phyloP scores from a whole-genome alignment of 306 rosid species.

The Betula pendula region DNA sequence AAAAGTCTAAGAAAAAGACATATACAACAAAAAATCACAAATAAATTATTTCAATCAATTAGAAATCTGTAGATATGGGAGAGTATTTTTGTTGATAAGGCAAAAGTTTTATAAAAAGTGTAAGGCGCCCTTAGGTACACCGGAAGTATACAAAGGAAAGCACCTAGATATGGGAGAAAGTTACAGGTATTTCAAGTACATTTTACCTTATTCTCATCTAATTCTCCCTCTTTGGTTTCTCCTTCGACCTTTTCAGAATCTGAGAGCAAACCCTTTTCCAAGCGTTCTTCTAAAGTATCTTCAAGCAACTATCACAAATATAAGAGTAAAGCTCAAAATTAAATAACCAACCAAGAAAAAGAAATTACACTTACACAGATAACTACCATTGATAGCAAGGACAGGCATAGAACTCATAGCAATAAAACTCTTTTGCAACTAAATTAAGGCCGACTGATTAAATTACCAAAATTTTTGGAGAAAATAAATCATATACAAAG shows the following conservation, averaged over 20 bases:
- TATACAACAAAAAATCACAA: not conserved
- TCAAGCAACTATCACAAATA: constrained; percentile 67
- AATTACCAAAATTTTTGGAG: not conserved
- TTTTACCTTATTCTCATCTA: constrained; percentile 80
- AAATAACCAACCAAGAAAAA: constrained; percentile 2
- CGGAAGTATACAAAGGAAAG: too few species aligned
- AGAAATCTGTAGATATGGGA: constrained; percentile 1
- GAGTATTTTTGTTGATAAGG: too few species aligned
- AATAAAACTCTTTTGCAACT: not conserved
- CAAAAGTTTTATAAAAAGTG: too few species aligned
- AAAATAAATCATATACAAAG: not conserved
- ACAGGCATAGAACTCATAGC: not conserved
- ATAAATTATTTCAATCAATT: not conserved
- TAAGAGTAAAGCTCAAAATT: constrained; percentile 8
- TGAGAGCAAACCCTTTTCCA: constrained; percentile 75
- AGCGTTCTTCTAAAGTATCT: constrained; percentile 85
- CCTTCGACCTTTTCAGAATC: constrained; percentile 93
- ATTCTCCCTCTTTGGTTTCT: constrained; percentile 78
- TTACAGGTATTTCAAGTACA: constrained; percentile 17
- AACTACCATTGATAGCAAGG: not conserved
- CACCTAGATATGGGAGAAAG: not conserved
- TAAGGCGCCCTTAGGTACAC: too few species aligned
- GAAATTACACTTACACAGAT: not conserved
- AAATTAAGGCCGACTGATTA: not conserved
- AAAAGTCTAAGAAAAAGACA: constrained; percentile 17